A percentile compares a stretch with the other conserved stretches of the same genome.
Evolutionary conservation across 1,284 basidiomycete species (phyloP).

Genomic region (Athelia psychrophila): DNA sequence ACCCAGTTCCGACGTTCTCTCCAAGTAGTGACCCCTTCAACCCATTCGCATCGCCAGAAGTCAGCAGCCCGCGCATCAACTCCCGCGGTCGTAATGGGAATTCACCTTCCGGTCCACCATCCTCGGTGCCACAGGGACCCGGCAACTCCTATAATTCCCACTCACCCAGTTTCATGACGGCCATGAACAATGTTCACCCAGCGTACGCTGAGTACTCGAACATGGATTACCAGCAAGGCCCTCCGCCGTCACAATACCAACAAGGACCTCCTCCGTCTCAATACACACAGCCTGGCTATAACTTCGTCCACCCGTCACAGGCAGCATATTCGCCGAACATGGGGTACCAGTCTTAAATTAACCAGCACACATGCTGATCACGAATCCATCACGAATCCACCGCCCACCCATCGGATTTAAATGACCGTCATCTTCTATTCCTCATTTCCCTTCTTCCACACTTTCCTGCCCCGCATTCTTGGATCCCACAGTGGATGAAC

Average conservation of each 20-base stretch:
- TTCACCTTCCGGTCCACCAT: slow-evolving; percentile 21
- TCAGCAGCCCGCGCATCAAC: slow-evolving; percentile 44
- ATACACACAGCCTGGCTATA: slow-evolving; percentile 75
- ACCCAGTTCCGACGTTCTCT: slow-evolving; percentile 54
- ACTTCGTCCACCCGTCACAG: slow-evolving; percentile 14
- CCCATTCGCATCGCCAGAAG: slow-evolving; percentile 67
- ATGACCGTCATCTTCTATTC: slow-evolving; percentile 28
- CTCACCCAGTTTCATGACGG: slow-evolving; percentile 53
- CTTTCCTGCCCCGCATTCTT: slow-evolving; percentile 20
- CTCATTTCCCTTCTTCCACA: slow-evolving; percentile 26
- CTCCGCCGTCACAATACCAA: slow-evolving; percentile 66
- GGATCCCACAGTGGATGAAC: slow-evolving; percentile 19
- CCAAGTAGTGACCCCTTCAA: slow-evolving; percentile 72
- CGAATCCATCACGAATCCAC: slow-evolving; percentile 28
- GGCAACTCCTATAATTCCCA: slow-evolving; percentile 55
- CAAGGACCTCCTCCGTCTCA: slow-evolving; percentile 57
- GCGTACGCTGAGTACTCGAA: too few species aligned
- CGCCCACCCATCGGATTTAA: slow-evolving; percentile 23
- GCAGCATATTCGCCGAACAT: slow-evolving; percentile 57
- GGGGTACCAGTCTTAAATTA: slow-evolving; percentile 65
- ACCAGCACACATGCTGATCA: slow-evolving; percentile 18
- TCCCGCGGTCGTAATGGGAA: slow-evolving; percentile 50
- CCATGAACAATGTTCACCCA: slow-evolving; percentile 35
- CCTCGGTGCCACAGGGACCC: slow-evolving; percentile 32
- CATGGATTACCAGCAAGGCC: slow-evolving; percentile 37